Conservation (phyloP, 2,329 filamentous ascomycete species). For the Juglanconis oblonga region DNA sequence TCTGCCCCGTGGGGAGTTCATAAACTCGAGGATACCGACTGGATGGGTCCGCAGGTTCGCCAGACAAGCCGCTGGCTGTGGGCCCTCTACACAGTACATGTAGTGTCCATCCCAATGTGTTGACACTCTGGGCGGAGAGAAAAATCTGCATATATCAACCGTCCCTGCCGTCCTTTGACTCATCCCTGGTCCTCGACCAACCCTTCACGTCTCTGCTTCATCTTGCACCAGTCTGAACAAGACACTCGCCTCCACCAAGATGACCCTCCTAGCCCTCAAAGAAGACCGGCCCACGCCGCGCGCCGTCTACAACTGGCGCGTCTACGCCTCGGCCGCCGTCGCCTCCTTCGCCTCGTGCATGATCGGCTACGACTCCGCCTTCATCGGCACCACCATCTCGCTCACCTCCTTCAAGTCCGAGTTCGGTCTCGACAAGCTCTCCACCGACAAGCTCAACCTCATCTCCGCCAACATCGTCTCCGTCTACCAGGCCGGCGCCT, state of each 20-base stretch:
- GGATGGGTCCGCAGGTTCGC: neutral
- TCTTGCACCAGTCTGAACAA: neutral
- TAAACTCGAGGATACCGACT: neutral
- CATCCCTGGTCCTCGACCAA: neutral
- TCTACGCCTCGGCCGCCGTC: conserved; percentile 51
- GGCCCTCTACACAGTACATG: too few species aligned
- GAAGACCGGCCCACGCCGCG: conserved; percentile 57
- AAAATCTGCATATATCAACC: conserved; percentile 18
- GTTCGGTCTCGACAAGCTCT: conserved; percentile 59
- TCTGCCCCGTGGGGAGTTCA: conserved; percentile 2
- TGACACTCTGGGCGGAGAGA: neutral
- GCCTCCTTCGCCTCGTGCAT: conserved; percentile 56
- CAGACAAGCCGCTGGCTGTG: neutral
- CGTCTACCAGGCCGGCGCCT: conserved; percentile 78
- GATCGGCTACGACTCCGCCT: conserved; percentile 67
- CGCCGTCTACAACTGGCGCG: conserved; percentile 60
- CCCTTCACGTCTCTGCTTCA: neutral
- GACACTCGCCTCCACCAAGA: conserved; percentile 18
- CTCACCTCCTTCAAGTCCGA: conserved; percentile 67
- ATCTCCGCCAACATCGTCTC: conserved; percentile 75
- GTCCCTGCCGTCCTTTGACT: neutral
- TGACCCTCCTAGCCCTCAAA: conserved; percentile 45
- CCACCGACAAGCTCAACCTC: conserved; percentile 46
- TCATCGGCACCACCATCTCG: conserved; percentile 74
- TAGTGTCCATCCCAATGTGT: too few species aligned